Evolutionary conservation across 805 yeast genomes (phyloP), one percentile per base, ranked within the genome.

Genomic region (Yarrowia hollandica): DNA sequence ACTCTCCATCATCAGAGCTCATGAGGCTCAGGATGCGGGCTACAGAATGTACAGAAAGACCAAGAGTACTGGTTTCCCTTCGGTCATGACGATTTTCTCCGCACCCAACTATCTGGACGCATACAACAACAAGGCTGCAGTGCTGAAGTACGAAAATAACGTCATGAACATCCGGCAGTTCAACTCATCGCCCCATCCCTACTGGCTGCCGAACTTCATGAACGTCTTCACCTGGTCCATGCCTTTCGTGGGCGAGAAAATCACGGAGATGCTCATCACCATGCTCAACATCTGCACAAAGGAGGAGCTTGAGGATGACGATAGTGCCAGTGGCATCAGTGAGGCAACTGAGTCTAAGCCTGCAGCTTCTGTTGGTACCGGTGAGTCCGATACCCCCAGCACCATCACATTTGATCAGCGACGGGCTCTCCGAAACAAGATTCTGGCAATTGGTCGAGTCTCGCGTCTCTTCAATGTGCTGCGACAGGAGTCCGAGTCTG

Each of bases 81-180:
- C 44, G 16, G 80, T 94, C 52, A 82, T 90, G 60, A 94, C 99
- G 0, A 96, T 94, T 15, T 94, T 94, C 72, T 85, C 95, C 72
- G 99, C 99, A 0, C 99, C 99, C 31, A 92, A 94, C 71, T 92
- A 92, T 72, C 91, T 98, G 75, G 99, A 94, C 71, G 76, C 85
- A 16, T 90, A 89, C 59, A 96, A 96, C 14, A 94, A 94, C 72
- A 72, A 82, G 64, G 99, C 97, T 57, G 98, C 95, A 0, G 90
- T 92, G 15, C 77, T 92, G 65, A 90, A 90, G 73, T 92, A 91
- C 72, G 97, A 89, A 66, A 82, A 88, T 69, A 86, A 90, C 65
- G 94, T 90, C 19, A 86, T 92, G 94, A 94, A 92, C 72, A 92
- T 92, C 60, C 82, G 97, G 60, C 98, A 92, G 73, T 92, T 94